Conservation (phyloP, 257 asterid genomes). For the Solanum virginianum region DNA sequence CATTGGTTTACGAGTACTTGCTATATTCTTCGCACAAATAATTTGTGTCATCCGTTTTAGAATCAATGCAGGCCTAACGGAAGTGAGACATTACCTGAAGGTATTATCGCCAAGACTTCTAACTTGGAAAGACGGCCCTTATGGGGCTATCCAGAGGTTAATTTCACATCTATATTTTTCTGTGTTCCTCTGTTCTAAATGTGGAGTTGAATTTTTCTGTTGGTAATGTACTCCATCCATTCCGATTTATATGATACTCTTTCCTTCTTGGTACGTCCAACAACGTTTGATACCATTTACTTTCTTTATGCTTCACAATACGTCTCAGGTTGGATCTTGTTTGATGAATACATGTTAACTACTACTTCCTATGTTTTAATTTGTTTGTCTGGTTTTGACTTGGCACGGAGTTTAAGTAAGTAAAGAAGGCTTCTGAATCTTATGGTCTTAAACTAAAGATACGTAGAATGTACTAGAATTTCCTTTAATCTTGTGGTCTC, state of each 20-base stretch:
- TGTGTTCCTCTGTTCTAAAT: background rate
- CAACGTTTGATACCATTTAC: background rate
- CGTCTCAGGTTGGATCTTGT: background rate
- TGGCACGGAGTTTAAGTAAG: too few relatives aligned
- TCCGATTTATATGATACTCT: background rate
- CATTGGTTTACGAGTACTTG: background rate
- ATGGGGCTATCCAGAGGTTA: slow-evolving; percentile 86
- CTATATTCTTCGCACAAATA: background rate
- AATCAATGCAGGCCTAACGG: slow-evolving; percentile 53
- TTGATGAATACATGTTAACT: background rate
- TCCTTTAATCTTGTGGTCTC: too few relatives aligned
- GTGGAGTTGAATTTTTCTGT: background rate
- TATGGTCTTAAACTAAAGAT: too few relatives aligned
- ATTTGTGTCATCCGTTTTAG: slow-evolving; percentile 31
- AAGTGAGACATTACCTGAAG: slow-evolving; percentile 60
- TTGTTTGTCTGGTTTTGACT: background rate
- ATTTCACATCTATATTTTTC: background rate
- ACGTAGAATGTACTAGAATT: too few relatives aligned
- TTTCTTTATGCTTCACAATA: background rate
- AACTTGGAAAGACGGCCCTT: slow-evolving; percentile 69
- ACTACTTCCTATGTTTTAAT: too few relatives aligned
- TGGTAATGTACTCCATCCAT: background rate
- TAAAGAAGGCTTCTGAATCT: too few relatives aligned
- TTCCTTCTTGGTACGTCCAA: background rate
- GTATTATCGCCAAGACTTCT: slow-evolving; percentile 52